These are phyloP conservation scores for Daldinia eschscholtzii DNA, from an alignment of 2,329 filamentous ascomycete species.

Conservation along the genomic window DNA sequence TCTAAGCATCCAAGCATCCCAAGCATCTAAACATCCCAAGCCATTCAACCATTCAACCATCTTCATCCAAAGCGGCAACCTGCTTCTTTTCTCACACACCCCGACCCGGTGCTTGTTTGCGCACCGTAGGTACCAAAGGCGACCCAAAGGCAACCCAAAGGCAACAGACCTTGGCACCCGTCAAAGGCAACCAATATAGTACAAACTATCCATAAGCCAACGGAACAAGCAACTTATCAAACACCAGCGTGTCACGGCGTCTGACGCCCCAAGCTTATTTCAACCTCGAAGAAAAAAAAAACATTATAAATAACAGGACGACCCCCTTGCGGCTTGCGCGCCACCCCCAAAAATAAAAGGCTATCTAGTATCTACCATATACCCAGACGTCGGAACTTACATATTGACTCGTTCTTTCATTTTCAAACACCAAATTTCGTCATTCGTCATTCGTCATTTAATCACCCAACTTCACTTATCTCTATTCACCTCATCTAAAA, in stretches of 20 bases:
- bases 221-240: background rate
- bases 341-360: constrained; percentile 45
- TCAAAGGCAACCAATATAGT: background rate
- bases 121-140: background rate
- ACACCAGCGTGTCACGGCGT: constrained; percentile 37
- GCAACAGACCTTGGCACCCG: background rate
- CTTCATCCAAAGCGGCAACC: constrained; percentile 25
- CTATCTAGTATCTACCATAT: too few species aligned
- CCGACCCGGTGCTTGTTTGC: constrained; percentile 40
- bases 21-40: background rate
- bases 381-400: constrained; percentile 12
- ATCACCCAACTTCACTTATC: constrained; percentile 18
- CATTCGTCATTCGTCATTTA: constrained; percentile 26
- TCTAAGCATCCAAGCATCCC: constrained; percentile 33
- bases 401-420: constrained; percentile 19
- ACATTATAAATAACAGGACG: background rate
- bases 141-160: background rate
- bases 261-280: constrained; percentile 50
- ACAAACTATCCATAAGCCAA: background rate
- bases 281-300: constrained; percentile 35
- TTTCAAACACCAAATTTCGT: constrained; percentile 16
- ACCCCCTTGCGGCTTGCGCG: constrained; percentile 42
- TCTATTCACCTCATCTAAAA: background rate
- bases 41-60: constrained; percentile 10
- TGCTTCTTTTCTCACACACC: constrained; percentile 31